These are phyloP conservation scores for Vanrija pseudolonga DNA, from an alignment of 1,284 basidiomycete species.

Conservation along the genomic window DNA sequence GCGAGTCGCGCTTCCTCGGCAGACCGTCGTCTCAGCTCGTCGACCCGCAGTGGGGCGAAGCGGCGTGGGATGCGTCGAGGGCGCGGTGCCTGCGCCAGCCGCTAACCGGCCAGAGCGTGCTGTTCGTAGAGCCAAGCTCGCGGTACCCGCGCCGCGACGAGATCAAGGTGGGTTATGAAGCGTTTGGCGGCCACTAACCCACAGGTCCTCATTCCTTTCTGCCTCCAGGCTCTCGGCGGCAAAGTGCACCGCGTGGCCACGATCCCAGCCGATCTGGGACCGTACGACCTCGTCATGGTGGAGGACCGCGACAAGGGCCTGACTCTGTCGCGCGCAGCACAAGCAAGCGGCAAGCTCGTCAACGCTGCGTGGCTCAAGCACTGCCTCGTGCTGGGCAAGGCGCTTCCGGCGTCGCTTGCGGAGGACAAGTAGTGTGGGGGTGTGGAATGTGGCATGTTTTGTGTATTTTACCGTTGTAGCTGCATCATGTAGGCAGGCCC, in stretches of 20 bases:
- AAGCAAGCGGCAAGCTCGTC: conserved; percentile 20
- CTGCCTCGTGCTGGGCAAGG: conserved; percentile 52
- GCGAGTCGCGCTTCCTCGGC: conserved; percentile 56
- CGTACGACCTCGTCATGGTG: conserved; percentile 64
- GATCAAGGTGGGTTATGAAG: conserved; percentile 24
- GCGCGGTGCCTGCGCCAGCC: conserved; percentile 53
- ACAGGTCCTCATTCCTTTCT: conserved; percentile 59
- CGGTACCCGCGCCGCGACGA: conserved; percentile 7
- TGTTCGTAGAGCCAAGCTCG: conserved; percentile 28
- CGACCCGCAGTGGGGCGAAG: conserved; percentile 64
- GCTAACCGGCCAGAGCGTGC: conserved; percentile 25
- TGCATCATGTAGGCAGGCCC: too few relatives aligned
- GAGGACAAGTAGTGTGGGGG: neutral
- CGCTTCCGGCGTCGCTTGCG: neutral
- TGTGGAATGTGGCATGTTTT: neutral
- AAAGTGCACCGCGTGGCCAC: conserved; percentile 55
- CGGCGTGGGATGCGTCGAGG: conserved; percentile 48
- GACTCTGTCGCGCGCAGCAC: conserved; percentile 44
- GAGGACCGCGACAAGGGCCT: conserved; percentile 52
- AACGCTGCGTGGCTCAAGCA: conserved; percentile 70
- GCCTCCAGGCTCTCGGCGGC: conserved; percentile 68
- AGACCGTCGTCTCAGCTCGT: conserved; percentile 65
- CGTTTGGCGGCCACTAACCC: conserved; percentile 2
- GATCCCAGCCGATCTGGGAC: conserved; percentile 33
- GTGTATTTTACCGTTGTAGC: too few relatives aligned